A percentile compares a stretch with the other conserved stretches of the same genome.
Conservation (phyloP, 768 basidiomycete genomes). For the Tylopilus subfusipes region DNA sequence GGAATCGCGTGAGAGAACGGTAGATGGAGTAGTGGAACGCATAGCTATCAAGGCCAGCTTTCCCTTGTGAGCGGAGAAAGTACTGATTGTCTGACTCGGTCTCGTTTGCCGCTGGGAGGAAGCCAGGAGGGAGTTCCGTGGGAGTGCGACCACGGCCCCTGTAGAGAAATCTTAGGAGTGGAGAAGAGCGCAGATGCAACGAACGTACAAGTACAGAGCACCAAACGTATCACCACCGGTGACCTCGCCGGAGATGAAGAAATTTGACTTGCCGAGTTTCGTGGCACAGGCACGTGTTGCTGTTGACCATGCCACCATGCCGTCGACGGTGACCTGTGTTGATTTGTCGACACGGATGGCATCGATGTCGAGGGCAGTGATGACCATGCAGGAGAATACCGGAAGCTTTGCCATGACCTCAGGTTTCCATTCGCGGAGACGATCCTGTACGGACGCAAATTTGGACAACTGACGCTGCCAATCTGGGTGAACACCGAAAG, state of each 20-base stretch:
- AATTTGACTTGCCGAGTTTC: slow-evolving; percentile 74
- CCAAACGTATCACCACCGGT: slow-evolving; percentile 93
- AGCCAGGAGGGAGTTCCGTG: slow-evolving; percentile 62
- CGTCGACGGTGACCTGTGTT: slow-evolving; percentile 84
- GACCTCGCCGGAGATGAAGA: slow-evolving; percentile 89
- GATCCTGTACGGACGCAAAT: slow-evolving; percentile 94
- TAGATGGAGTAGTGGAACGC: slow-evolving; percentile 97
- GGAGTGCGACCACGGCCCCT: slow-evolving; percentile 90
- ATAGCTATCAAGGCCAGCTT: slow-evolving; percentile 67
- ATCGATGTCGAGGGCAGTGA: slow-evolving; percentile 86
- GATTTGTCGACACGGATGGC: slow-evolving; percentile 96
- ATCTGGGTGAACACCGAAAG: slow-evolving; percentile 93
- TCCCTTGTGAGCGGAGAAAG: slow-evolving; percentile 67
- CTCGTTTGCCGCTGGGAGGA: slow-evolving; percentile 64
- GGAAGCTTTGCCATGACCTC: slow-evolving; percentile 74
- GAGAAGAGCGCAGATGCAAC: neutral
- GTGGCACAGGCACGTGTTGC: slow-evolving; percentile 73
- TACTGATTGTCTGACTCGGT: slow-evolving; percentile 61
- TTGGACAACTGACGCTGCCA: slow-evolving; percentile 94
- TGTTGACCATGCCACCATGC: slow-evolving; percentile 71
- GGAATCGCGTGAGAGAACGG: slow-evolving; percentile 78
- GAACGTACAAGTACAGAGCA: slow-evolving; percentile 72
- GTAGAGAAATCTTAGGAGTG: neutral
- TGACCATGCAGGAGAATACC: slow-evolving; percentile 79
- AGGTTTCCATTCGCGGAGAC: slow-evolving; percentile 89